Base-by-base conservation (phyloP, 305 asterid genomes). In the Fraxinus latifolia region DNA sequence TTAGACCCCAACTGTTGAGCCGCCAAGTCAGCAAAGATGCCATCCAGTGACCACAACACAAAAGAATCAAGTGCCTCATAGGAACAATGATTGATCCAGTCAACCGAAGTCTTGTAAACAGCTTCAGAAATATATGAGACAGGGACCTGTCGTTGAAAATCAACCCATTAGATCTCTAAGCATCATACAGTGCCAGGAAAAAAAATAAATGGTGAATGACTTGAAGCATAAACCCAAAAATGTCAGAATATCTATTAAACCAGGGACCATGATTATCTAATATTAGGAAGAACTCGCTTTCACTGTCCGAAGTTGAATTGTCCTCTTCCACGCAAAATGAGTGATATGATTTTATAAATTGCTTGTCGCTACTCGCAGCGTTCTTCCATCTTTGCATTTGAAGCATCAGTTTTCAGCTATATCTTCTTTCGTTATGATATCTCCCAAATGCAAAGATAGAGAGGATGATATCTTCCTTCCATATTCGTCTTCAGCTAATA, bases 21-120 rank as follows among this genome's bases (percentile, higher is more conserved):
- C 11, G 92, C 89, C 82, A 95, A 65, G 82, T 91, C 98, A 71
- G 92, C 89, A 71, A 95, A 82, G 80, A 95, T 89, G 85, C 90
- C 21, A 80, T 95, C 97, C 83, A 95, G 78, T 62, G 90, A 88
- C 98, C 98, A 93, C 36, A 90, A 4, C 36, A 93, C 94, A 90
- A 93, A 90, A 62, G 89, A 82, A 50, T 86, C 93, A n/a, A 95
- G 90, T 72, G 95, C 92, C 80, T 92, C 95, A 7, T 78, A 37
- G 23, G 97, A 90, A 32, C 89, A 90, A 71, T 90, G 89, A 84
- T 84, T 93, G 83, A 95, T 92, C 97, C 98, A 95, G 80, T 93
- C 97, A 77, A 87, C 90, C 62, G 98, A 91, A 14, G 93, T 88
- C 90, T 84, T 93, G 88, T 91, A 90, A 75, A 92, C 95, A 71